Conservation (phyloP, 2,329 filamentous ascomycete genomes). For the Tolypocladium guangdongense region DNA sequence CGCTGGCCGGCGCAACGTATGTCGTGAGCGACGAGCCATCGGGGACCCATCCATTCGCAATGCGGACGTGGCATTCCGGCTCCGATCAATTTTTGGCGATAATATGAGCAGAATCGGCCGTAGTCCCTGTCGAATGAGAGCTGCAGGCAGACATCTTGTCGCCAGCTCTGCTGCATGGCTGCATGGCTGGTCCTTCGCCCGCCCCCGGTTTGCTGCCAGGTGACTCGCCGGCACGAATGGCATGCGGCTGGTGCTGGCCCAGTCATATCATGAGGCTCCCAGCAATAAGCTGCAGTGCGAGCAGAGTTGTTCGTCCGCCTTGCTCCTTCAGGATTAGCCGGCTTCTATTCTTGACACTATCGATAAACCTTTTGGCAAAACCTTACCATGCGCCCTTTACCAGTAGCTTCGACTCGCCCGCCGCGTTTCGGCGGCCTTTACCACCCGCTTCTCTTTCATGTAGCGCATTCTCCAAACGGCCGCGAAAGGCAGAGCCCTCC, state of each 20-base stretch:
- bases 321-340: constrained; percentile 5
- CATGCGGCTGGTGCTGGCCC: not conserved
- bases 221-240: not conserved
- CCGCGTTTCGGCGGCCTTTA: not conserved
- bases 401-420: not conserved
- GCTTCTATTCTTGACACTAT: constrained; percentile 8
- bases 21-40: not conserved
- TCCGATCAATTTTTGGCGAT: too few species aligned
- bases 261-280: not conserved
- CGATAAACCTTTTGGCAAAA: not conserved
- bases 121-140: not conserved
- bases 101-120: not conserved
- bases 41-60: not conserved
- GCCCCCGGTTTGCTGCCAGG: not conserved
- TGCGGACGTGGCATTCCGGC: not conserved
- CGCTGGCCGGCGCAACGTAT: not conserved
- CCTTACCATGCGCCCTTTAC: not conserved
- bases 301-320: not conserved
- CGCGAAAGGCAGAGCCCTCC: not conserved
- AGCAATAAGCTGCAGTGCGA: not conserved
- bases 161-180: not conserved
- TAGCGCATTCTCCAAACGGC: not conserved
- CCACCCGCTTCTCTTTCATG: not conserved
- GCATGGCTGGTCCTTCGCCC: not conserved
- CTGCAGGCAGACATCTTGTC: not conserved